phyloP scores from a whole-genome alignment of 2,329 filamentous ascomycete species.

The Sordariomycetes sp. region DNA sequence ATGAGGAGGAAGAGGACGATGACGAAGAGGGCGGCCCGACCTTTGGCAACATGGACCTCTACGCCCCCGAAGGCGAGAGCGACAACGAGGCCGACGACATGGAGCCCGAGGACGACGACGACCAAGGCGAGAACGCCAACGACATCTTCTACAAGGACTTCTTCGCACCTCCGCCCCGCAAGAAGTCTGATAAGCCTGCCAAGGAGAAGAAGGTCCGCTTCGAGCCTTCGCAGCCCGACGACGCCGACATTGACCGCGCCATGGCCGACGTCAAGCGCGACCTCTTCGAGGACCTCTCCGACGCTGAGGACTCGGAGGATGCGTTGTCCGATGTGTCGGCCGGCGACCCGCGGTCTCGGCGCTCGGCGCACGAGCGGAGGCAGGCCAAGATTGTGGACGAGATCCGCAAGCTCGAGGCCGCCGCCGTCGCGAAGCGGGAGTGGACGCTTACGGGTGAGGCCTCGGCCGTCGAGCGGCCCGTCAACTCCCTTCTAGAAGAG shows the following conservation, averaged over 20 bases:
- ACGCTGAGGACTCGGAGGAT: slow-evolving; percentile 48
- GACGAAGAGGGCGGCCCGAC: slow-evolving; percentile 70
- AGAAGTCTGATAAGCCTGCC: slow-evolving; percentile 36
- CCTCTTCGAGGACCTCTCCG: slow-evolving; percentile 70
- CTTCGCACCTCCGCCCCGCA: slow-evolving; percentile 73
- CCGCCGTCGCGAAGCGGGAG: slow-evolving; percentile 76
- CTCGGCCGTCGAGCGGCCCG: slow-evolving; percentile 62
- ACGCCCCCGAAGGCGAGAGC: slow-evolving; percentile 57
- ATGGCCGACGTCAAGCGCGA: slow-evolving; percentile 83
- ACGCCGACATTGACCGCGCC: slow-evolving; percentile 63
- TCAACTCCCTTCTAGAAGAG: slow-evolving; percentile 88
- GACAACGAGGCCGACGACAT: slow-evolving; percentile 44
- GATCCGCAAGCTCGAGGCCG: slow-evolving; percentile 81
- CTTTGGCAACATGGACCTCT: slow-evolving; percentile 66
- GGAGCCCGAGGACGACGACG: slow-evolving; percentile 41
- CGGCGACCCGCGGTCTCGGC: slow-evolving; percentile 57
- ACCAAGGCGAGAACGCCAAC: slow-evolving; percentile 58
- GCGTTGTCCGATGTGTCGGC: slow-evolving; percentile 53
- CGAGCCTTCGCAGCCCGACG: slow-evolving; percentile 24
- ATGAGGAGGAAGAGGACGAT: slow-evolving; percentile 34
- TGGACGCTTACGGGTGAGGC: slow-evolving; percentile 90
- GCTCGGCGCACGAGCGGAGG: slow-evolving; percentile 74
- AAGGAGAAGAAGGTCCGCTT: slow-evolving; percentile 29
- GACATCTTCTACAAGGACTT: slow-evolving; percentile 87
- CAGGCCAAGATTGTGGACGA: slow-evolving; percentile 80